These are phyloP conservation scores for Aspergillus kassunensis DNA, from an alignment of 495 filamentous ascomycete species.

Conservation along the genomic window DNA sequence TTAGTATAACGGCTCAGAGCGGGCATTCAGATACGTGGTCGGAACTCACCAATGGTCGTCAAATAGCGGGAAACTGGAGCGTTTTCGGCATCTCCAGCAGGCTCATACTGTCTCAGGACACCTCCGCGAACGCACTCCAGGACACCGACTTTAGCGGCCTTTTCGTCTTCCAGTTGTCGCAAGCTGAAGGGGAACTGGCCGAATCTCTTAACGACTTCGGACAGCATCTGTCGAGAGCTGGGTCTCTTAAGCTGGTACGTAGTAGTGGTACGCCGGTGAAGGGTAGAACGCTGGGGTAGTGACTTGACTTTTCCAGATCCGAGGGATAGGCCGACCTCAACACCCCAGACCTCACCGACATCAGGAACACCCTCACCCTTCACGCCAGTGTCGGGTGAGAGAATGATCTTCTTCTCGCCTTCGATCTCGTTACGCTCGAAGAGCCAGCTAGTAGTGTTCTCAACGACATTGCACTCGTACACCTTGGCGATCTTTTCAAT, in stretches of 20 bases:
- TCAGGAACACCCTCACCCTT: conserved; percentile 91
- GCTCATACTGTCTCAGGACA: conserved; percentile 91
- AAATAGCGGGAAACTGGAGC: conserved; percentile 78
- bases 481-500: conserved; percentile 87
- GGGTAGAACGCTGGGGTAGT: conserved; percentile 77
- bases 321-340: conserved; percentile 87
- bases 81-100: conserved; percentile 86
- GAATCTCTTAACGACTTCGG: conserved; percentile 93
- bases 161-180: conserved; percentile 94
- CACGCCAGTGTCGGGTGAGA: conserved; percentile 75
- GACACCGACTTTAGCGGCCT: conserved; percentile 91
- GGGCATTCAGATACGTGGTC: background rate
- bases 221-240: conserved; percentile 83
- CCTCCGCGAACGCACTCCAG: conserved; percentile 90
- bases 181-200: conserved; percentile 96
- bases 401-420: conserved; percentile 95
- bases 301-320: conserved; percentile 93
- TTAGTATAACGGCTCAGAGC: conserved; percentile 12
- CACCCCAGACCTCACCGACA: conserved; percentile 94
- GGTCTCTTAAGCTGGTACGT: conserved; percentile 89
- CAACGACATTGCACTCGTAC: conserved; percentile 90
- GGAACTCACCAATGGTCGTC: conserved; percentile 78
- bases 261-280: conserved; percentile 87
- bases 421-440: conserved; percentile 98
- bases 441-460: conserved; percentile 94